A percentile compares a stretch with the other conserved stretches of the same genome.
phyloP scores from a whole-genome alignment of 2,329 filamentous ascomycete species.

The Fusarium brachygibbosum region DNA sequence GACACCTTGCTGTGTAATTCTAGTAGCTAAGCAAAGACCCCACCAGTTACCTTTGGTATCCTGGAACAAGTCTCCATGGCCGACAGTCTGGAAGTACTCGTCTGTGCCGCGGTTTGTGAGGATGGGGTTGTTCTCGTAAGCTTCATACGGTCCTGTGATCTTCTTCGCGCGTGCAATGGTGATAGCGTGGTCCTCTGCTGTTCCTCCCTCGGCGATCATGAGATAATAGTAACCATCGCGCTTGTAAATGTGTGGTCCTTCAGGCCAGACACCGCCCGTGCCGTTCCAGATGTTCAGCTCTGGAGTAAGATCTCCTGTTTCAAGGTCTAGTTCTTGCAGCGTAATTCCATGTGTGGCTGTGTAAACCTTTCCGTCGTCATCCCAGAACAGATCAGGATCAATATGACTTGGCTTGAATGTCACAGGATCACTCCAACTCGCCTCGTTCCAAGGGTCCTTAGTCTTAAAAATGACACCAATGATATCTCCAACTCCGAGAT shows the following conservation, averaged over 20 bases:
- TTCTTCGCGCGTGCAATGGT: constrained; percentile 54
- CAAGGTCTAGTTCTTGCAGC: constrained; percentile 40
- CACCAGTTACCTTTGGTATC: constrained; percentile 60
- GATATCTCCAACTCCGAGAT: constrained; percentile 21
- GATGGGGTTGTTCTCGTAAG: constrained; percentile 55
- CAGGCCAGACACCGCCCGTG: constrained; percentile 59
- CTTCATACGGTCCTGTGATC: constrained; percentile 56
- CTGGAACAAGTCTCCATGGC: constrained; percentile 53
- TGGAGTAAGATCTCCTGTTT: constrained; percentile 37
- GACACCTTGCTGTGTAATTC: constrained; percentile 38
- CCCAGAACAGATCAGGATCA: constrained; percentile 67
- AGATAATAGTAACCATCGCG: constrained; percentile 59
- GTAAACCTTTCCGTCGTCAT: constrained; percentile 67
- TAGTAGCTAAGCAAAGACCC: constrained; percentile 57
- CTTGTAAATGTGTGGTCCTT: constrained; percentile 66
- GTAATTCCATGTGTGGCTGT: constrained; percentile 55
- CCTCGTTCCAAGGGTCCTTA: constrained; percentile 40
- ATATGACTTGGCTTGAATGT: constrained; percentile 45
- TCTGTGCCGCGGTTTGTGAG: constrained; percentile 52
- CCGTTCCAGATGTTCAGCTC: constrained; percentile 63
- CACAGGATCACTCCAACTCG: constrained; percentile 47
- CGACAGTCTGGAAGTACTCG: constrained; percentile 51
- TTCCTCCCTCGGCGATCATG: constrained; percentile 62
- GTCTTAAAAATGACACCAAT: constrained; percentile 36
- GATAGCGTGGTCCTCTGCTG: constrained; percentile 54